Evolutionary conservation across 768 basidiomycete genomes (phyloP).

Genomic region (Mrakia blollopis): DNA sequence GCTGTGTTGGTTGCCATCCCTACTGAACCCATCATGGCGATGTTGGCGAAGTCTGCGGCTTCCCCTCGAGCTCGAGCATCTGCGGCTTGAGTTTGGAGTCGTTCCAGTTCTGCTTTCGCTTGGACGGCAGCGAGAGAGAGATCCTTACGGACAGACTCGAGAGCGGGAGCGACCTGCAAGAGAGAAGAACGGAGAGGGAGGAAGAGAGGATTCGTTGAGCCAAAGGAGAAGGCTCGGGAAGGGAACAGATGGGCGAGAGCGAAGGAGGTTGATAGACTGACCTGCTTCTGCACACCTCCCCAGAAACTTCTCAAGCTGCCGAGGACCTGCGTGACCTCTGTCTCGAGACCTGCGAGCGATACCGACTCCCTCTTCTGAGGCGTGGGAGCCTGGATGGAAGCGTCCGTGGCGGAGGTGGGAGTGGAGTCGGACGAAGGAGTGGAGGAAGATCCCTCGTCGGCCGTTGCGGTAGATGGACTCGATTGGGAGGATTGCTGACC

Average conservation of each 20-base stretch:
- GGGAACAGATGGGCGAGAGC: background rate
- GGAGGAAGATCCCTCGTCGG: background rate
- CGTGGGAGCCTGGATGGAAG: background rate
- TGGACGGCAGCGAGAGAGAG: constrained; percentile 19
- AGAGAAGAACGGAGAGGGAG: background rate
- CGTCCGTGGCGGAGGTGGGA: background rate
- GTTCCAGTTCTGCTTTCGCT: constrained; percentile 30
- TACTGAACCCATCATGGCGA: constrained; percentile 12
- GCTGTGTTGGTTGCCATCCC: background rate
- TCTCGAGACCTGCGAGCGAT: constrained; percentile 25
- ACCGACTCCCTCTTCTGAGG: constrained; percentile 20
- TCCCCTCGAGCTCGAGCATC: constrained; percentile 23
- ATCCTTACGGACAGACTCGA: constrained; percentile 31
- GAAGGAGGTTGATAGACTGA: background rate
- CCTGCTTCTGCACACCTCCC: constrained; percentile 30
- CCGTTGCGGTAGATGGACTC: background rate
- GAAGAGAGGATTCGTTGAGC: background rate
- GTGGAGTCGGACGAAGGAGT: background rate
- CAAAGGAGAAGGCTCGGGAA: background rate
- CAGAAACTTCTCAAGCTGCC: constrained; percentile 26
- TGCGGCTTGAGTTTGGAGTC: constrained; percentile 29
- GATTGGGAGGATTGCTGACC: background rate
- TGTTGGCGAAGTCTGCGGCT: constrained; percentile 10
- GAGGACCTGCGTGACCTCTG: constrained; percentile 28
- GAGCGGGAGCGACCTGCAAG: constrained; percentile 28